phyloP scores from a whole-genome alignment of 2,329 filamentous ascomycete genomes.

The Exophiala phaeomuriformis region DNA sequence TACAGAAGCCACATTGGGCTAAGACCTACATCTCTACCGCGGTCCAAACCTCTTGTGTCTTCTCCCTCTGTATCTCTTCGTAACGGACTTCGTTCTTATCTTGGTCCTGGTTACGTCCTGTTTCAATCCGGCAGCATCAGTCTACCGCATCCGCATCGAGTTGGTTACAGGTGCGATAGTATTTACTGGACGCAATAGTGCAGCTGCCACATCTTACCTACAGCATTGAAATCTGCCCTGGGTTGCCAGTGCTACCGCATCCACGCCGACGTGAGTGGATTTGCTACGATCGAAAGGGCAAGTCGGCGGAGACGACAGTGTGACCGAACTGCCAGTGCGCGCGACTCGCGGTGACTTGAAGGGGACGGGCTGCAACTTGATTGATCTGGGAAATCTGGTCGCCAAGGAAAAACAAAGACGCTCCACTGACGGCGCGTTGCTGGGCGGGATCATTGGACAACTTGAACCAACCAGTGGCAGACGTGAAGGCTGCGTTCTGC shows the following conservation, averaged over 20 bases:
- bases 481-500: no score
- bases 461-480: no score
- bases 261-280: not conserved
- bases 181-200: not conserved
- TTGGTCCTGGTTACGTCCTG: not conserved
- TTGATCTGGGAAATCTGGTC: constrained; percentile 5
- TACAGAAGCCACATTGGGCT: no score
- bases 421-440: constrained; percentile 6
- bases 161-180: not conserved
- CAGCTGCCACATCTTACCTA: not conserved
- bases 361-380: not conserved
- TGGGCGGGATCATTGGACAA: not conserved
- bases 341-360: not conserved
- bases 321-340: not conserved
- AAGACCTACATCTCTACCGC: no score
- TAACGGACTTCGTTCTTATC: no score
- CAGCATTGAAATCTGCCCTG: not conserved
- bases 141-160: not conserved
- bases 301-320: not conserved
- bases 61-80: no score
- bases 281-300: not conserved
- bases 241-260: not conserved
- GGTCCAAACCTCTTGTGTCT: no score
- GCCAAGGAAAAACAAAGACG: constrained; percentile 24
- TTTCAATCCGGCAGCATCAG: not conserved